phyloP scores from a whole-genome alignment of 345 rosid genomes.

The Hibiscus tridactylites region DNA sequence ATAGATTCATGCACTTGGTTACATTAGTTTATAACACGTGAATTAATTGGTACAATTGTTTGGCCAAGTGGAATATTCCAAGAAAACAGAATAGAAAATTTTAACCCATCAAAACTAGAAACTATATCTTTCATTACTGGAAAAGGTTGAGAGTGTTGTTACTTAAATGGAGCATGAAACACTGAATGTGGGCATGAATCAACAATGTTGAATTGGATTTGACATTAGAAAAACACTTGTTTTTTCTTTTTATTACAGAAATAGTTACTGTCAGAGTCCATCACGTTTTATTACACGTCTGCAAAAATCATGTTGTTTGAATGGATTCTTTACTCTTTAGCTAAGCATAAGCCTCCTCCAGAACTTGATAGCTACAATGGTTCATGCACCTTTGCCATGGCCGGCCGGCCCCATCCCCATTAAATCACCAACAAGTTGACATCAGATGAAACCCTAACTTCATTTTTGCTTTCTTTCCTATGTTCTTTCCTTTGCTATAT shows the following conservation, averaged over 20 bases:
- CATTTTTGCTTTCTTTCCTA: too few species aligned
- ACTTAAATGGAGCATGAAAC: not conserved
- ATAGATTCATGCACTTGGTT: too few species aligned
- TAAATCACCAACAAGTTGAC: not conserved
- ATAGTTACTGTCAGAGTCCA: not conserved
- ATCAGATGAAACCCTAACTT: not conserved
- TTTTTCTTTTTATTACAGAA: too few species aligned
- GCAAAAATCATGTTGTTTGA: not conserved
- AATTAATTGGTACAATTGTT: too few species aligned
- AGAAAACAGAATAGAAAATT: too few species aligned
- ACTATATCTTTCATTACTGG: too few species aligned
- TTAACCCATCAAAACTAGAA: too few species aligned
- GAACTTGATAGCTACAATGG: not conserved
- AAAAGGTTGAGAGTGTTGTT: too few species aligned
- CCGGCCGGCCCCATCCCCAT: not conserved
- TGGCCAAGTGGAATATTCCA: too few species aligned
- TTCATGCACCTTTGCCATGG: not conserved
- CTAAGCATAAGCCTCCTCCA: not conserved
- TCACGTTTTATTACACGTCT: not conserved
- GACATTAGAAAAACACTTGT: not conserved
- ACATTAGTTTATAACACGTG: too few species aligned
- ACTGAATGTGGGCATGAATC: not conserved
- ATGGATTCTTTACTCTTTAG: not conserved
- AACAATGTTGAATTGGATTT: not conserved
- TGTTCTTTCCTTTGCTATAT: too few species aligned